Conservation (phyloP, 129 eudicot species). For the Oenanthe sinensis region DNA sequence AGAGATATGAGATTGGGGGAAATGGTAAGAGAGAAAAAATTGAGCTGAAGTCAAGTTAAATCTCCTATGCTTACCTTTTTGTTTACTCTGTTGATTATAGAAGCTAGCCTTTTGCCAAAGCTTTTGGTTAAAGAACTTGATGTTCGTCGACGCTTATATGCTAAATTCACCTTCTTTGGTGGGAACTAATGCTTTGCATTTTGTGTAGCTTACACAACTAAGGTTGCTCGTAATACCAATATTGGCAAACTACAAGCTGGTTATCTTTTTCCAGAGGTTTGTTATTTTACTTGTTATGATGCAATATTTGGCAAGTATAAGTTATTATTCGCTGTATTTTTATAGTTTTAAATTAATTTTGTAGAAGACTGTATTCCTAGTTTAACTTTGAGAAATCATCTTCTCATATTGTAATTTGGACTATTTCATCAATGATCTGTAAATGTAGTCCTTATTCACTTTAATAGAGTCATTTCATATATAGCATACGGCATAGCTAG, state of each 20-base stretch:
- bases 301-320: neutral
- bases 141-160: neutral
- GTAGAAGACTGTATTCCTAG: neutral
- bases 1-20: neutral
- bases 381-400: neutral
- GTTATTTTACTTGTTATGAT: slow-evolving; percentile 5
- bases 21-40: neutral
- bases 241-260: slow-evolving; percentile 87
- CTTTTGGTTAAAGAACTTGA: neutral
- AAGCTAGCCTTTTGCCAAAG: neutral
- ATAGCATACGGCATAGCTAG: too few species aligned
- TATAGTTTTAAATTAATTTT: neutral
- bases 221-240: slow-evolving; percentile 75
- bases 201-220: slow-evolving; percentile 61
- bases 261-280: slow-evolving; percentile 92
- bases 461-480: neutral
- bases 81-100: neutral
- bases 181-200: neutral
- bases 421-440: neutral
- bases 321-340: neutral
- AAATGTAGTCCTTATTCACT: neutral
- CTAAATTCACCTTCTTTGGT: neutral
- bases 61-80: neutral
- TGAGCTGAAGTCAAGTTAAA: neutral
- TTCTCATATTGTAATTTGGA: neutral